Conservation (phyloP, 2,329 filamentous ascomycete species). For the Dothideomycetes sp. region DNA sequence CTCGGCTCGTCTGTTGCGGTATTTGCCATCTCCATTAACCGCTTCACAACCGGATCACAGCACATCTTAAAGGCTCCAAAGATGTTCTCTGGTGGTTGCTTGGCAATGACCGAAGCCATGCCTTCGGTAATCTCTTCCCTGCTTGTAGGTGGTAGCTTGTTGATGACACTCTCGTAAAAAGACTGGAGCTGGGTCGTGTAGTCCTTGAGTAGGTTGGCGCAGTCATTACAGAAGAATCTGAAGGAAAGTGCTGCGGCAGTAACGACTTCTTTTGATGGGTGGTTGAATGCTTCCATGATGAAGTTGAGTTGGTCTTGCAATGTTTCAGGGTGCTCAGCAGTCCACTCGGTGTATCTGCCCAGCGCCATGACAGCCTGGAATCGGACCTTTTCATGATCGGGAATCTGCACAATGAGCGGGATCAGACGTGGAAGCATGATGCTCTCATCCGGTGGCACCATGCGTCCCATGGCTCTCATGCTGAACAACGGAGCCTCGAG, state of each 20-base stretch:
- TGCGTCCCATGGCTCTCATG: constrained; percentile 89
- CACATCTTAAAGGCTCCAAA: constrained; percentile 84
- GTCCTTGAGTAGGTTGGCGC: constrained; percentile 70
- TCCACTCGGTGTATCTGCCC: constrained; percentile 96
- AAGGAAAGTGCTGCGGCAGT: constrained; percentile 86
- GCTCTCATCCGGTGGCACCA: constrained; percentile 83
- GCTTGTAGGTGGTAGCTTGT: constrained; percentile 72
- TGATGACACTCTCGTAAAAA: constrained; percentile 84
- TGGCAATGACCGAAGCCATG: constrained; percentile 81
- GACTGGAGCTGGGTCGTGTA: constrained; percentile 79
- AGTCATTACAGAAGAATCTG: constrained; percentile 95
- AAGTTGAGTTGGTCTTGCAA: constrained; percentile 89
- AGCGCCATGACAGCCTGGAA: constrained; percentile 98
- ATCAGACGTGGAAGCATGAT: constrained; percentile 85
- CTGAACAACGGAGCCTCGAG: constrained; percentile 91
- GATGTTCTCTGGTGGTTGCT: constrained; percentile 68
- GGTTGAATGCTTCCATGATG: constrained; percentile 85
- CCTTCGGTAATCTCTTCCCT: constrained; percentile 96
- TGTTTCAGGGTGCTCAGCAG: constrained; percentile 82
- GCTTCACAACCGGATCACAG: constrained; percentile 78
- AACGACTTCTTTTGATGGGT: constrained; percentile 80
- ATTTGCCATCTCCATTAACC: constrained; percentile 79
- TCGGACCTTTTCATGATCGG: constrained; percentile 91
- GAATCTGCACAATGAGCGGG: constrained; percentile 85
- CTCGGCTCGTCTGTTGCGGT: constrained; percentile 70